phyloP scores from a whole-genome alignment of 345 rosid genomes.

The Noccaea caerulescens region DNA sequence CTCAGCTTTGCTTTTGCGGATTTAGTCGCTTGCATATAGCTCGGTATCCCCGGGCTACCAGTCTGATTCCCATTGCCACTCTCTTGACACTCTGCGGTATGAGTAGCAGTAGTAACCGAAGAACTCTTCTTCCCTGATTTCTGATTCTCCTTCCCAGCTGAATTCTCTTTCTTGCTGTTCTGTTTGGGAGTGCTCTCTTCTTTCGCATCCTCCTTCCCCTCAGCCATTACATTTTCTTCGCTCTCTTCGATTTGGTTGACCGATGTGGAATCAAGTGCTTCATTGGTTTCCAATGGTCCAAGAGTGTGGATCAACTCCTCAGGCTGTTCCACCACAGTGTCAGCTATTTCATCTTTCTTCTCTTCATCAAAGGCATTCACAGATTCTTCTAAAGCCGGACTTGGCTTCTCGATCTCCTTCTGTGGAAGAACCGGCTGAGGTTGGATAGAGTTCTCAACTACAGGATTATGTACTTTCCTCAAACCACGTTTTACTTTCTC shows the following conservation, averaged over 20 bases:
- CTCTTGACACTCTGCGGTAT: conserved; percentile 61
- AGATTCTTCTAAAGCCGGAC: conserved; percentile 52
- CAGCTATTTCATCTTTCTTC: conserved; percentile 40
- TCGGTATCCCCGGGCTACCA: conserved; percentile 60
- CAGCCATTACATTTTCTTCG: conserved; percentile 46
- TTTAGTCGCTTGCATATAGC: conserved; percentile 92
- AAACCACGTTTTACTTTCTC: conserved; percentile 85
- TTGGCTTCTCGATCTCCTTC: conserved; percentile 58
- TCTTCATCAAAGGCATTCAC: conserved; percentile 45
- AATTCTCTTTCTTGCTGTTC: conserved; percentile 51
- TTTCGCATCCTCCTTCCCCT: conserved; percentile 44
- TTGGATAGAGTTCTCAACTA: conserved; percentile 57
- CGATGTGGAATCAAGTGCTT: conserved; percentile 41
- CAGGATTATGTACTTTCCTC: conserved; percentile 82
- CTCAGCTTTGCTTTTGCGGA: conserved; percentile 94
- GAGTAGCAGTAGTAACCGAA: conserved; percentile 40
- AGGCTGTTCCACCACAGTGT: conserved; percentile 37
- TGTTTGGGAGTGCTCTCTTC: conserved; percentile 55
- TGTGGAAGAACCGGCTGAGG: conserved; percentile 56
- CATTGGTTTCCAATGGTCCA: conserved; percentile 48
- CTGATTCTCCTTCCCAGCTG: conserved; percentile 50
- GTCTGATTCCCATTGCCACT: conserved; percentile 53
- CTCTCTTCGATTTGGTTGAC: conserved; percentile 31
- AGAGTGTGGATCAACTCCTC: conserved; percentile 44
- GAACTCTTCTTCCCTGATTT: conserved; percentile 57